Evolutionary conservation across 2,329 filamentous ascomycete species (phyloP), one percentile per base, ranked within the genome.

Genomic region (Microdochium paspali): DNA sequence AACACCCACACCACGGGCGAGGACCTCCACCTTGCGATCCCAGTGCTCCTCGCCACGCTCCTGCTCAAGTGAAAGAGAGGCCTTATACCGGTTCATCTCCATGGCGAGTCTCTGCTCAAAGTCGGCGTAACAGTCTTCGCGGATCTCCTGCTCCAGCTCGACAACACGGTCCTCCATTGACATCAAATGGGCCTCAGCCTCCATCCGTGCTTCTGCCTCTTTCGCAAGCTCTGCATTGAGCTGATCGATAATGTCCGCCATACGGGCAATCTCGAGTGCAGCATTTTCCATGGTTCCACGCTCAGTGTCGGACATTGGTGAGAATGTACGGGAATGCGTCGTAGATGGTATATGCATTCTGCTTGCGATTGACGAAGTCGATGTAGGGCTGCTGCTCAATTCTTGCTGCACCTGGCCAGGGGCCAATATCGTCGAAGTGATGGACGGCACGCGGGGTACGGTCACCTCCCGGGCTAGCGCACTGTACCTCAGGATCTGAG

Each of bases 401-500:
- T 51, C 55, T 6, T 51, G 49, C 43, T 59, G 55, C 10, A 53
- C 49, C 18, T 46, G 28, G 50, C 4, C 58, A 12, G 66, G 62
- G 13, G 68, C 66, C 15, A 76, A 61, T 28, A 93, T 86, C 0
- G 84, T 86, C 39, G 82, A 82, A 0, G 85, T 87, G 45, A 91
- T 82, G 44, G 87, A 93, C 0, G 90, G 90, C 7, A 94, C 80
- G 4, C 91, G 84, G 5, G 90, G 90, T 1, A 96, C 88, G 0
- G 91, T 94, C 10, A 97, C 87, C 67, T 97, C 91, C 20, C 90
- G 82, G 0, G 93, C 93, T 4, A 98, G 76, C 1, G 93, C 91
- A 21, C 88, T 93, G 67, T 98, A 98, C 18, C 91, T 84, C 1
- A 98, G 73, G 51, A 98, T 97, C 61, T 97, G 93, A 4, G 88